phyloP scores from a whole-genome alignment of 441 rosid species.

The Omphalea diandra region DNA sequence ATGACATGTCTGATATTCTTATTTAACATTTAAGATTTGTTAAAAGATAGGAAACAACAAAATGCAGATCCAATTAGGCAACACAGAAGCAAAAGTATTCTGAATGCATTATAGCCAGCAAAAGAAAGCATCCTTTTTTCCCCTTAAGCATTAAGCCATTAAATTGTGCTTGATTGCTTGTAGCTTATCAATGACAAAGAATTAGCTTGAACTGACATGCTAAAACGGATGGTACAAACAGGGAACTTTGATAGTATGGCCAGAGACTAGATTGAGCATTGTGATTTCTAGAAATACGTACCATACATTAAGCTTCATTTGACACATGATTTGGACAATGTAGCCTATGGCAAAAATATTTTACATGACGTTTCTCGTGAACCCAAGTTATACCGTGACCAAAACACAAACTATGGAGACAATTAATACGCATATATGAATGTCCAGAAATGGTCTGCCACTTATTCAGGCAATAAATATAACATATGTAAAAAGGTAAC shows the following conservation, averaged over 20 bases:
- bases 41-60: background rate
- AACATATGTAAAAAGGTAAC: too few relatives aligned
- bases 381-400: constrained; percentile 10
- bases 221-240: background rate
- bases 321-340: background rate
- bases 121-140: background rate
- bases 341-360: constrained; percentile 4
- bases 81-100: background rate
- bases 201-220: constrained; percentile 13
- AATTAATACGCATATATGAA: constrained; percentile 19
- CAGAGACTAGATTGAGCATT: background rate
- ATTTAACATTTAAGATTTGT: background rate
- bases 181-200: background rate
- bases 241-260: background rate
- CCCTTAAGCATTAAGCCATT: background rate
- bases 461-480: constrained; percentile 21
- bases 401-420: constrained; percentile 9
- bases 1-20: background rate
- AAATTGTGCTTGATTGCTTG: background rate
- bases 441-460: constrained; percentile 6
- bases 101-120: background rate
- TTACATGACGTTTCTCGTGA: constrained; percentile 28
- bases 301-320: background rate
- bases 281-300: background rate
- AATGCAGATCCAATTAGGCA: background rate